A percentile compares a stretch with the other conserved stretches of the same genome.
phyloP scores from a whole-genome alignment of 176 grass and related monocot species.

The Leersia perrieri region DNA sequence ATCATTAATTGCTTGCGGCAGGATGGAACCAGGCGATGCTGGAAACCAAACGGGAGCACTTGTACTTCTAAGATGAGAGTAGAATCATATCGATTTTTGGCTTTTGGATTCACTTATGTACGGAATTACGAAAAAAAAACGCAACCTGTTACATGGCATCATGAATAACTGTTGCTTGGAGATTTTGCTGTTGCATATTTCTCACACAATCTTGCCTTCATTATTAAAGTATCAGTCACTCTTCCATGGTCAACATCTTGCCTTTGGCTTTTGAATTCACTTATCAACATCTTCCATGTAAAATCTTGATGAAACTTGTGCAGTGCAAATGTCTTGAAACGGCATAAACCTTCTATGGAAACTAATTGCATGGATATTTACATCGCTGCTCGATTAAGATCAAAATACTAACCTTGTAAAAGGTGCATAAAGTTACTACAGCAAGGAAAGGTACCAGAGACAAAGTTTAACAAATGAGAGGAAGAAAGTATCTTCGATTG shows the following conservation, averaged over 20 bases:
- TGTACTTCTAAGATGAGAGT: slow-evolving; percentile 31
- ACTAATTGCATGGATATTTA: neutral
- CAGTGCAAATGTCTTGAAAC: neutral
- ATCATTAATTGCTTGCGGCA: slow-evolving; percentile 23
- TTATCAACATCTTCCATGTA: neutral
- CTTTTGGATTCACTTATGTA: neutral
- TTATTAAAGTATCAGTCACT: neutral
- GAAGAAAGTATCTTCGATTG: neutral
- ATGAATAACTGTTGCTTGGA: neutral
- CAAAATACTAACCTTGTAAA: neutral
- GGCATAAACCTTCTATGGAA: neutral
- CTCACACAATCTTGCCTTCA: neutral
- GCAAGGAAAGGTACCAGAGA: neutral
- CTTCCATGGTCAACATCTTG: neutral
- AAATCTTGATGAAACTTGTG: neutral
- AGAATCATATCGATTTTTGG: neutral
- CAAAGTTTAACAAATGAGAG: neutral
- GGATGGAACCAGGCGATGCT: neutral
- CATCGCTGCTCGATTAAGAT: neutral
- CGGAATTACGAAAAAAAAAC: neutral
- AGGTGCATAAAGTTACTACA: neutral
- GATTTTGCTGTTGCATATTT: neutral
- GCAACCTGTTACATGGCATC: neutral
- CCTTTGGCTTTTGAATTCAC: too few relatives aligned
- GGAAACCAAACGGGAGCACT: slow-evolving; percentile 19